Evolutionary conservation across 2,329 filamentous ascomycete genomes (phyloP).

Genomic region (Cercospora nicotianae): DNA sequence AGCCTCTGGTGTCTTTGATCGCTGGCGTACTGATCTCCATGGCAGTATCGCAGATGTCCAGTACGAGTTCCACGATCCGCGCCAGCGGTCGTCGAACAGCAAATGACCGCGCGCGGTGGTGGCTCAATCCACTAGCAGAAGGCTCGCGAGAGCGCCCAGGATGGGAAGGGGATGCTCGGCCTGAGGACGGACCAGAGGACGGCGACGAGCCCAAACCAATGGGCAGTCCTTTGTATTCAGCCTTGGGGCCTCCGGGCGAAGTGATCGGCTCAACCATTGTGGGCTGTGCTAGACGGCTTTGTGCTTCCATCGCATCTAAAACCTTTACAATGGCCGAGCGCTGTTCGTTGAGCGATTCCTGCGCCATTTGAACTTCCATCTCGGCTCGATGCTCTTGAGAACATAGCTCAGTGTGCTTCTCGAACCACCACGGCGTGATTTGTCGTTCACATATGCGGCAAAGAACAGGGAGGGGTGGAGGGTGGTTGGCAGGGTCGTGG

Average conservation of each 20-base stretch:
- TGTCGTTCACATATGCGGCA: constrained; percentile 97
- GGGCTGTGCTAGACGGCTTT: constrained; percentile 62
- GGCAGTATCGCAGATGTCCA: constrained; percentile 94
- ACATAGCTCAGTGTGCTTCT: constrained; percentile 96
- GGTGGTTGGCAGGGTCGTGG: constrained; percentile 71
- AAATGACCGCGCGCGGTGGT: constrained; percentile 80
- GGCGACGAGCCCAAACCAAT: constrained; percentile 70
- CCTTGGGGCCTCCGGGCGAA: constrained; percentile 40
- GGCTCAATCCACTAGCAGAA: constrained; percentile 68
- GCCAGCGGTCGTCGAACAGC: constrained; percentile 85
- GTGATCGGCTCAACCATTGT: constrained; percentile 51
- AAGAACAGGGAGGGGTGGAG: constrained; percentile 79
- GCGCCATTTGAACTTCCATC: constrained; percentile 95
- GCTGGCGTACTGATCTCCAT: constrained; percentile 92
- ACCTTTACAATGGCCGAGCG: constrained; percentile 93
- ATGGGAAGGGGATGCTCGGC: constrained; percentile 67
- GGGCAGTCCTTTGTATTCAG: constrained; percentile 83
- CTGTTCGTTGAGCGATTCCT: constrained; percentile 89
- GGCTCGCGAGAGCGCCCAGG: constrained; percentile 67
- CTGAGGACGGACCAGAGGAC: constrained; percentile 70
- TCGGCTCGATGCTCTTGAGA: constrained; percentile 94
- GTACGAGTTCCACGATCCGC: constrained; percentile 88
- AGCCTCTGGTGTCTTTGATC: constrained; percentile 76
- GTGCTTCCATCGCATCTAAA: constrained; percentile 83
- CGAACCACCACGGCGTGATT: constrained; percentile 99